These are phyloP conservation scores for Coprinopsis marcescibilis DNA, from an alignment of 768 basidiomycete species.

Conservation along the genomic window DNA sequence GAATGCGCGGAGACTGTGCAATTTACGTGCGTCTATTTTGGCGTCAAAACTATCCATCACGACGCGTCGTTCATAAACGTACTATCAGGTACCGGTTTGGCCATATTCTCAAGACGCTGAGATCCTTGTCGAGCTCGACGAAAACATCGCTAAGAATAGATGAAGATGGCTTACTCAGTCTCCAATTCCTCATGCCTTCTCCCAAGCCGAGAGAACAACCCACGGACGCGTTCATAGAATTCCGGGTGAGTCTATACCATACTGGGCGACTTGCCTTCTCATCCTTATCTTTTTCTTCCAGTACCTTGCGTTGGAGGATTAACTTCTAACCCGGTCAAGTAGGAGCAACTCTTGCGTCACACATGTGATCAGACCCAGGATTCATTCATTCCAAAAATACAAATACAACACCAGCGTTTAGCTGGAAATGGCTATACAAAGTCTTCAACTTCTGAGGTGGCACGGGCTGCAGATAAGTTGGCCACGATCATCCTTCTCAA, in stretches of 20 bases:
- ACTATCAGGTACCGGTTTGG: conserved; percentile 70
- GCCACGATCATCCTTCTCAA: conserved; percentile 33
- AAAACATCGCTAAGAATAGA: conserved; percentile 91
- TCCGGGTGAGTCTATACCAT: conserved; percentile 62
- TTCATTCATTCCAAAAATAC: conserved; percentile 1
- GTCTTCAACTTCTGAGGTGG: conserved; percentile 7
- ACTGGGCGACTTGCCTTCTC: not conserved
- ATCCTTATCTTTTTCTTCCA: conserved; percentile 13
- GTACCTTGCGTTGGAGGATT: conserved; percentile 36
- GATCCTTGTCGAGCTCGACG: conserved; percentile 75
- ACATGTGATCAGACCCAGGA: not conserved
- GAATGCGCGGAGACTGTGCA: conserved; percentile 64
- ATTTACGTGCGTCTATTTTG: conserved; percentile 52
- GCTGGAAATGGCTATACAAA: conserved; percentile 14
- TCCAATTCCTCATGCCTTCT: conserved; percentile 85
- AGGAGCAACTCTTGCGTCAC: not conserved
- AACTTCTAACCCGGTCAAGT: not conserved
- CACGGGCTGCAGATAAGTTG: conserved; percentile 21
- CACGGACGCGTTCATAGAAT: conserved; percentile 75
- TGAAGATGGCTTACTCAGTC: conserved; percentile 70
- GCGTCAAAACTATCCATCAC: not conserved
- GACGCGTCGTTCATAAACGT: not conserved
- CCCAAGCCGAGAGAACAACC: conserved; percentile 34
- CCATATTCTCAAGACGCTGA: conserved; percentile 66
- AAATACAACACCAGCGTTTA: not conserved